phyloP scores from a whole-genome alignment of 345 rosid genomes.

The Arabis alpina region DNA sequence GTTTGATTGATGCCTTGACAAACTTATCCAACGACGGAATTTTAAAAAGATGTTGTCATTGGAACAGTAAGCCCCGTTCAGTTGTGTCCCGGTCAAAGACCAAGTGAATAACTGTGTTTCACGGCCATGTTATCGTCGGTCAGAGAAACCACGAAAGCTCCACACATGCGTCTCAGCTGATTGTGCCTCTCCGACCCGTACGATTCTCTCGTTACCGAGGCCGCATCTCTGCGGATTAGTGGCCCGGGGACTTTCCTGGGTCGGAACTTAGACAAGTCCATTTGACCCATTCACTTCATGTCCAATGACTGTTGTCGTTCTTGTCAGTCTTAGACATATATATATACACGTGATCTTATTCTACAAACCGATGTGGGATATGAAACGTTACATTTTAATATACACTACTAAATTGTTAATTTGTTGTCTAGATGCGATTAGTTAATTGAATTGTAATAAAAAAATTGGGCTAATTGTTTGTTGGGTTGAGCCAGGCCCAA shows the following conservation, averaged over 20 bases:
- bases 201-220: slow-evolving; percentile 32
- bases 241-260: slow-evolving; percentile 44
- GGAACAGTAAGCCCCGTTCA: slow-evolving; percentile 36
- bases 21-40: background rate
- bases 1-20: background rate
- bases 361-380: slow-evolving; percentile 8
- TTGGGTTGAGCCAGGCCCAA: too few relatives aligned
- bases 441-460: too few relatives aligned
- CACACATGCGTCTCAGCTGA: slow-evolving; percentile 35
- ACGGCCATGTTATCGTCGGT: slow-evolving; percentile 32
- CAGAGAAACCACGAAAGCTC: slow-evolving; percentile 34
- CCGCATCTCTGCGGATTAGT: slow-evolving; percentile 35
- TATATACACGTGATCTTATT: background rate
- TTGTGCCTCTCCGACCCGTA: background rate
- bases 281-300: background rate
- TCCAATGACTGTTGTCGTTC: background rate
- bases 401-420: too few relatives aligned
- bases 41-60: slow-evolving; percentile 23
- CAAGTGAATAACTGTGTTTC: slow-evolving; percentile 26
- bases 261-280: slow-evolving; percentile 13
- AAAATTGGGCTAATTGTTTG: too few relatives aligned
- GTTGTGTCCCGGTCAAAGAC: slow-evolving; percentile 7
- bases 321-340: background rate
- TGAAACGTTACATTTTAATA: too few relatives aligned
- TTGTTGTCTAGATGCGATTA: too few relatives aligned